Conservation (phyloP, 2,329 filamentous ascomycete species). For the Periconia digitata region DNA sequence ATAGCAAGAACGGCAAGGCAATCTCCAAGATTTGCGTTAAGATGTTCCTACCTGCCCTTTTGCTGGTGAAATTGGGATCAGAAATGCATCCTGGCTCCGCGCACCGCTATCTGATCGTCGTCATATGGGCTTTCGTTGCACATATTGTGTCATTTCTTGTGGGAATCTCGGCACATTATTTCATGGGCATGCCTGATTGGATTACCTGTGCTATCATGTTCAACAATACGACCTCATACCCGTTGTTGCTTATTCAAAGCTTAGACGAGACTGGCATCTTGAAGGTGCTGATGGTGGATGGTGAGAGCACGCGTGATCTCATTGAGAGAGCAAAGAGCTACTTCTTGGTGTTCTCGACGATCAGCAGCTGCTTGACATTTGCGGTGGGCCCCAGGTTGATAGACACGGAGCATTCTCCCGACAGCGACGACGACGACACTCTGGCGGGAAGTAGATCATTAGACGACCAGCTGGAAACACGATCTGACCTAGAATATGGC, state of each 20-base stretch:
- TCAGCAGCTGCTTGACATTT: slow-evolving; percentile 65
- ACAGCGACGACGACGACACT: slow-evolving; percentile 20
- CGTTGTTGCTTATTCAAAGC: slow-evolving; percentile 54
- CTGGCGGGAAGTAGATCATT: not conserved
- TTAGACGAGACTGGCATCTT: slow-evolving; percentile 60
- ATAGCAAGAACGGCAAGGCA: slow-evolving; percentile 52
- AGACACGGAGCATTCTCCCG: slow-evolving; percentile 42
- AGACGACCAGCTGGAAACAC: not conserved
- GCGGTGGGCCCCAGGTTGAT: slow-evolving; percentile 63
- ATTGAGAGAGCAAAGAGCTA: slow-evolving; percentile 64
- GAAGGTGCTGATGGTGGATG: slow-evolving; percentile 45
- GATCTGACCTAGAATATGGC: slow-evolving; percentile 8
- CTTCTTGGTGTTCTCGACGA: slow-evolving; percentile 65
- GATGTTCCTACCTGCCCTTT: slow-evolving; percentile 55
- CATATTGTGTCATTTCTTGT: slow-evolving; percentile 52
- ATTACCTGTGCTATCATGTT: slow-evolving; percentile 57
- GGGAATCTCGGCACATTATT: slow-evolving; percentile 44
- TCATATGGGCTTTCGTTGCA: slow-evolving; percentile 55
- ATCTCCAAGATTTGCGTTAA: slow-evolving; percentile 56
- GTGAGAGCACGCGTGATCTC: slow-evolving; percentile 48
- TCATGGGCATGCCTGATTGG: slow-evolving; percentile 55
- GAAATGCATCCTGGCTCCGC: slow-evolving; percentile 52
- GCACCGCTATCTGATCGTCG: slow-evolving; percentile 50
- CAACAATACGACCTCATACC: slow-evolving; percentile 59
- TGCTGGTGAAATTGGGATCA: slow-evolving; percentile 56